Evolutionary conservation across 352 stramenopile species (phyloP).

Genomic region (Globisporangium spiculum): DNA sequence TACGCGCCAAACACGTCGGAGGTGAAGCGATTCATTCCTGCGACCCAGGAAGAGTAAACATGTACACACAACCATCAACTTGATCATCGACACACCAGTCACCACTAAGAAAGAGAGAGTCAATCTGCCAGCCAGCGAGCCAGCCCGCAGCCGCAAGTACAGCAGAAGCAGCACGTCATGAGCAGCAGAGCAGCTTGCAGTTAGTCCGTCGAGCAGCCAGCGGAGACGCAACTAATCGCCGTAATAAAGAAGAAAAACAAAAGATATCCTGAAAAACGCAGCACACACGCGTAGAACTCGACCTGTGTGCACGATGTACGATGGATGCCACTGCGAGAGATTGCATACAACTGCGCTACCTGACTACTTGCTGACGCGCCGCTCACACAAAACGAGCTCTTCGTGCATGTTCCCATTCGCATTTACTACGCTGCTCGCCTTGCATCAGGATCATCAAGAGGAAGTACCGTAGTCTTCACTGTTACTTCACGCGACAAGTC

Average conservation of each 20-base stretch:
- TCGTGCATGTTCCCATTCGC: background rate
- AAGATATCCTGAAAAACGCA: background rate
- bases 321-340: background rate
- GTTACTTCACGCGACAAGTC: too few species aligned
- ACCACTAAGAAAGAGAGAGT: background rate
- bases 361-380: background rate
- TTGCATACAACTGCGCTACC: background rate
- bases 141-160: background rate
- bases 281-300: background rate
- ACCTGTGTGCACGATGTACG: background rate
- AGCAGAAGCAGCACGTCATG: background rate
- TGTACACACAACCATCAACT: slow-evolving; percentile 4
- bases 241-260: slow-evolving; percentile 7
- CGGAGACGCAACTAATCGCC: background rate
- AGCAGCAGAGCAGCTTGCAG: background rate
- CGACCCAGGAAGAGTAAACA: slow-evolving; percentile 12
- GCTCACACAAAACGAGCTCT: background rate
- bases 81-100: background rate
- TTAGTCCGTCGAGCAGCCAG: background rate
- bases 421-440: too few species aligned
- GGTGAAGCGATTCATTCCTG: slow-evolving; percentile 60
- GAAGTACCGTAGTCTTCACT: too few species aligned
- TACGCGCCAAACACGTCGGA: slow-evolving; percentile 60
- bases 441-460: too few species aligned
- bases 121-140: background rate